A percentile compares a stretch with the other conserved stretches of the same genome.
These are phyloP conservation scores for Sporothrix pallida DNA, from an alignment of 2,329 filamentous ascomycete genomes.

Conservation along the genomic window DNA sequence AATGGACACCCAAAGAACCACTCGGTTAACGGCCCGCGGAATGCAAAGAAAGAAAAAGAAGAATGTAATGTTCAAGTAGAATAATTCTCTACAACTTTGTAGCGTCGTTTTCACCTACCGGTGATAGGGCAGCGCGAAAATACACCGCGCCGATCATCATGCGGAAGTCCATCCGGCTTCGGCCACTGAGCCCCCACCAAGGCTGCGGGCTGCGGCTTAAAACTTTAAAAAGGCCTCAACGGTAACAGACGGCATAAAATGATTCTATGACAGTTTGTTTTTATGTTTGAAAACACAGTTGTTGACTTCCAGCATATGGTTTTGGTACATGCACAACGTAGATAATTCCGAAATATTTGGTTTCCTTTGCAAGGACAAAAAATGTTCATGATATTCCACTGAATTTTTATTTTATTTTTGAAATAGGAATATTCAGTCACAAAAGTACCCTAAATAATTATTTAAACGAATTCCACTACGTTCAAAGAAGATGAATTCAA, in stretches of 20 bases:
- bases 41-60: neutral
- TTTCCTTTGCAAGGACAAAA: too few species aligned
- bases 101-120: neutral
- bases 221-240: neutral
- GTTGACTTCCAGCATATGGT: too few species aligned
- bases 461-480: too few species aligned
- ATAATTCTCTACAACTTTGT: neutral
- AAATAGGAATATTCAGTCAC: too few species aligned
- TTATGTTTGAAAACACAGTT: too few species aligned
- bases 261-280: too few species aligned
- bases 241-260: neutral
- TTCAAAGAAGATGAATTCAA: too few species aligned
- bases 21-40: neutral
- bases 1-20: neutral
- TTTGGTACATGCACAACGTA: too few species aligned
- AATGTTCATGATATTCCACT: neutral
- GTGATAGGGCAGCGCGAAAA: neutral
- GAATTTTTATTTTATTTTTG: neutral
- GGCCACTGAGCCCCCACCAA: neutral
- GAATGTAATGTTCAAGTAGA: neutral
- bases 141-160: neutral
- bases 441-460: too few species aligned
- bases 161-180: neutral
- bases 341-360: too few species aligned
- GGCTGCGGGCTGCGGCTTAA: neutral